Conservation (phyloP, 768 basidiomycete species). For the Leccinum rimulosum region DNA sequence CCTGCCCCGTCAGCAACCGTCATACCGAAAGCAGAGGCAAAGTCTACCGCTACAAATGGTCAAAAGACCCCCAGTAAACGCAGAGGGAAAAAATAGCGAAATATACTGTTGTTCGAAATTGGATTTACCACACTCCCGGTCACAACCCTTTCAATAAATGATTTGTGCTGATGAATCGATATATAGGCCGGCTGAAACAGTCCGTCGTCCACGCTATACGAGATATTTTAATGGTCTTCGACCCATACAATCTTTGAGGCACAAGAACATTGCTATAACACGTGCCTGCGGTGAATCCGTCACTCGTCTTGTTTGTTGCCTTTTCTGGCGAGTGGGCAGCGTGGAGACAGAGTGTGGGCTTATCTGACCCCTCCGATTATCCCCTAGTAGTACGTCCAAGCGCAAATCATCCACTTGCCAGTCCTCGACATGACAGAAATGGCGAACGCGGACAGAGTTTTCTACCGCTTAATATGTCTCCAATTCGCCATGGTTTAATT, state of each 20-base stretch:
- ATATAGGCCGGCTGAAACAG: not conserved
- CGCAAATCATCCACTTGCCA: too few species aligned
- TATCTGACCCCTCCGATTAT: too few species aligned
- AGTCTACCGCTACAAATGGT: constrained; percentile 14
- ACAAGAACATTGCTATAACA: not conserved
- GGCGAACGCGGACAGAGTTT: too few species aligned
- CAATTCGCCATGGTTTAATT: too few species aligned
- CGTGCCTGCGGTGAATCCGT: not conserved
- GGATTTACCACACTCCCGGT: not conserved
- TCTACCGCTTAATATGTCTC: too few species aligned
- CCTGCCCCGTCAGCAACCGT: not conserved
- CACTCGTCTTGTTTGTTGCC: not conserved
- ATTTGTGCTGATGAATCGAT: not conserved
- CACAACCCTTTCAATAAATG: not conserved
- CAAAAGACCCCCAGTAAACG: constrained; percentile 28
- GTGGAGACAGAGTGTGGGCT: not conserved
- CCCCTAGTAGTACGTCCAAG: too few species aligned
- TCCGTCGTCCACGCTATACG: not conserved
- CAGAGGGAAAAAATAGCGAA: constrained; percentile 25
- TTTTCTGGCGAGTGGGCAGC: not conserved
- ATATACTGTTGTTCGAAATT: not conserved
- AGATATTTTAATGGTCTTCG: not conserved
- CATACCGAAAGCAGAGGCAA: constrained; percentile 9
- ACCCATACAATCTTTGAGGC: not conserved
- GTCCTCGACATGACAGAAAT: too few species aligned